Evolutionary conservation across 192 early-diverging fungal species (phyloP).

Genomic region (Podila minutissima): DNA sequence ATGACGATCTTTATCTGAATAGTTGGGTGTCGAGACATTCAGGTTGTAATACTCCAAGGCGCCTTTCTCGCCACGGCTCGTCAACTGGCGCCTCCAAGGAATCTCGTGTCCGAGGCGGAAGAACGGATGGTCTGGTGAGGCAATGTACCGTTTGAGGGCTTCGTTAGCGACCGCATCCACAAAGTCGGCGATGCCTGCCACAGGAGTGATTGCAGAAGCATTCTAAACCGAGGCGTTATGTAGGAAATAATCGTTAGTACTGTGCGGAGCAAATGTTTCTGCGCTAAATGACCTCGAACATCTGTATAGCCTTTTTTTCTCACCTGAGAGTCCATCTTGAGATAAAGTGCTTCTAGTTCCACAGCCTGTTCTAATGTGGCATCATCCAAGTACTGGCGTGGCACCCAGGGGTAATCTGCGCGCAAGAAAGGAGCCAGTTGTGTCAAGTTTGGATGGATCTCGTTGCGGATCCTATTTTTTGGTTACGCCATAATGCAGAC

Average conservation of each 20-base stretch:
- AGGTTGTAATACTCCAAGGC: slow-evolving; percentile 14
- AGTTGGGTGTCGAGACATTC: neutral
- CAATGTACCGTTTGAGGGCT: slow-evolving; percentile 22
- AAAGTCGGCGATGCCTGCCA: slow-evolving; percentile 16
- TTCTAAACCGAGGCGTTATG: slow-evolving; percentile 8
- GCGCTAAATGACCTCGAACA: neutral
- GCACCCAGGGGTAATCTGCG: neutral
- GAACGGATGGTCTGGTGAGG: slow-evolving; percentile 29
- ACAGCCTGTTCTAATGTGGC: slow-evolving; percentile 30
- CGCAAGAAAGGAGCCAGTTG: slow-evolving; percentile 5
- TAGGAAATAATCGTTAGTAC: neutral
- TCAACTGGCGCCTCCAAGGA: slow-evolving; percentile 22
- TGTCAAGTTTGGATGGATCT: slow-evolving; percentile 34
- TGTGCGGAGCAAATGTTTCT: neutral
- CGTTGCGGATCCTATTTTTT: slow-evolving; percentile 42
- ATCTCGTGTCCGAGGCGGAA: slow-evolving; percentile 30
- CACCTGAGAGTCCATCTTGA: slow-evolving; percentile 41
- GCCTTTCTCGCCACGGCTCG: slow-evolving; percentile 4
- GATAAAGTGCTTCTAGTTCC: slow-evolving; percentile 23
- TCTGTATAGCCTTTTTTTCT: neutral
- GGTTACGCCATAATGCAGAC: neutral
- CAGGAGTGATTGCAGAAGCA: slow-evolving; percentile 32
- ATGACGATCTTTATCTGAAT: slow-evolving; percentile 13
- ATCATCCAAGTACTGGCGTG: slow-evolving; percentile 34
- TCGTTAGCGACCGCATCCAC: slow-evolving; percentile 11